Conservation (phyloP, 2,329 filamentous ascomycete genomes). For the Amylocarpus encephaloides region DNA sequence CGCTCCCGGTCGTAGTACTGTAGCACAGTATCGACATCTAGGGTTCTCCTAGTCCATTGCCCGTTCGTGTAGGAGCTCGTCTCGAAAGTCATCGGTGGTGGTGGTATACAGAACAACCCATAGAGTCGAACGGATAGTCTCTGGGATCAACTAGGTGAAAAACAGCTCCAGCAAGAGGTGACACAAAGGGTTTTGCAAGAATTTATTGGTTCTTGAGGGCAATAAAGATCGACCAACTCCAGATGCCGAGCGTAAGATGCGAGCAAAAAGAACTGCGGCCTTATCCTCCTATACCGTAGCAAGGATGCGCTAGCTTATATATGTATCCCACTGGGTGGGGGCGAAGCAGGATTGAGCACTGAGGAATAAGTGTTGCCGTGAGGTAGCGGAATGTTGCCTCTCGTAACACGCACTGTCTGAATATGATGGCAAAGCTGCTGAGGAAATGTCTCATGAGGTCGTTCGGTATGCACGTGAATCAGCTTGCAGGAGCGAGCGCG, state of each 20-base stretch:
- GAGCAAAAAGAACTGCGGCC: neutral
- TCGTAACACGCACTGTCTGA: neutral
- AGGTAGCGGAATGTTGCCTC: no score
- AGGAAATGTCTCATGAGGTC: conserved; percentile 2
- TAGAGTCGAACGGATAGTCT: neutral
- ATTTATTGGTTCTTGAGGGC: no score
- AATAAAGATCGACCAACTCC: no score
- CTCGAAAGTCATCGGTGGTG: conserved; percentile 27
- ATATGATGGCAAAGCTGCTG: neutral
- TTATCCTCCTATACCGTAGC: neutral
- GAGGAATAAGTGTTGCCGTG: neutral
- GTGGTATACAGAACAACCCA: neutral
- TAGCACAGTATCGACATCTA: conserved; percentile 39
- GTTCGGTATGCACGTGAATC: conserved; percentile 6
- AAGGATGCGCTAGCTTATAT: neutral
- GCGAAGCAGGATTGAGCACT: no score
- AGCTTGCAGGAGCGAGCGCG: conserved; percentile 8
- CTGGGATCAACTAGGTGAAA: no score
- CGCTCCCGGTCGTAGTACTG: conserved; percentile 30
- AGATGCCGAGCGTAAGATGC: neutral
- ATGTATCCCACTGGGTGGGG: no score
- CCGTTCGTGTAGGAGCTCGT: conserved; percentile 30
- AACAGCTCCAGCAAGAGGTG: no score
- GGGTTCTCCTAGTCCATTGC: conserved; percentile 31
- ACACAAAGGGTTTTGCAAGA: no score